Percentiles rank a stretch among this genome's conserved stretches.
phyloP scores from a whole-genome alignment of 768 basidiomycete species.

The Clathrus columnatus region DNA sequence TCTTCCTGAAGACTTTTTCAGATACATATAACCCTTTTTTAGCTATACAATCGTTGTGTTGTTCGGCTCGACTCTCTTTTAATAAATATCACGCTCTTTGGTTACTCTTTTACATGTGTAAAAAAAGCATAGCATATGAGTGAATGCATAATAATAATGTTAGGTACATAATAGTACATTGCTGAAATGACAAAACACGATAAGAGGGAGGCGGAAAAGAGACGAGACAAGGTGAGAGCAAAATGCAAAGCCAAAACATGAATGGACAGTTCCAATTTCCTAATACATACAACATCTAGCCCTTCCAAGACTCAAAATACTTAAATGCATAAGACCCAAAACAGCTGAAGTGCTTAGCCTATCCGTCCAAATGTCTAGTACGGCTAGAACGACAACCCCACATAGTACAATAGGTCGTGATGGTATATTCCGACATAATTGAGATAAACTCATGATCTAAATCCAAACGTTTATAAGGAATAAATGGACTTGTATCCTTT shows the following conservation, averaged over 20 bases:
- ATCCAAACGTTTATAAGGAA: conserved; percentile 15
- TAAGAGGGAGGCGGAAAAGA: no score
- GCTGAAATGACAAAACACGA: neutral
- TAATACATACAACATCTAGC: conserved; percentile 5
- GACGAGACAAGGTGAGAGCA: neutral
- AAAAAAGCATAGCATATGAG: neutral
- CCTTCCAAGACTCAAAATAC: conserved; percentile 15
- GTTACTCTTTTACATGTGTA: neutral
- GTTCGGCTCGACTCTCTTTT: neutral
- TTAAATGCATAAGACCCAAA: conserved; percentile 34
- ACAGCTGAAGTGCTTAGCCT: conserved; percentile 27
- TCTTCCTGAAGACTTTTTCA: neutral
- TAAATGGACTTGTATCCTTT: conserved; percentile 20
- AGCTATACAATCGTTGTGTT: neutral
- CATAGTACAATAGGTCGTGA: conserved; percentile 20
- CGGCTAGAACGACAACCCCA: conserved; percentile 27
- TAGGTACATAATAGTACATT: no score
- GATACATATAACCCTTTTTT: no score
- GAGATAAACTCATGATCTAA: conserved; percentile 18
- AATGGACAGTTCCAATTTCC: neutral
- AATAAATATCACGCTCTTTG: neutral
- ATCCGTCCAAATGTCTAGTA: conserved; percentile 40
- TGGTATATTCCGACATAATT: conserved; percentile 19
- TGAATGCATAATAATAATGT: neutral
- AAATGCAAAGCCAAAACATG: neutral